Evolutionary conservation across 106 monocot species (phyloP), one percentile per base, ranked within the genome.

Genomic region (Hemerocallis citrina): DNA sequence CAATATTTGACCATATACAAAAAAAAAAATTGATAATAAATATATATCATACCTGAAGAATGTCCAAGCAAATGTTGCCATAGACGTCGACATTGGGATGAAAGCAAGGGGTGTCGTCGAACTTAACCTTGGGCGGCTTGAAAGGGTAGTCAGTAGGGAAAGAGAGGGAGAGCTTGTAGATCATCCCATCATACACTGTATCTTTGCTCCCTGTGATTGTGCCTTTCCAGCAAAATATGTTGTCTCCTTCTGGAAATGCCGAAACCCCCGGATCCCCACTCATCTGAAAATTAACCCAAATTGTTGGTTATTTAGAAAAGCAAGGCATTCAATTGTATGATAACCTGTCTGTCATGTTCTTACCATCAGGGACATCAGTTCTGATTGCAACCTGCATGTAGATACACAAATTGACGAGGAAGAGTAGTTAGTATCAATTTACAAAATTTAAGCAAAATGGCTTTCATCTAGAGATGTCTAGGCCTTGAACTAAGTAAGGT

Each of bases 191-290:
- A 52, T 91, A 96, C 4, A 77, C 96, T 12, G 96, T 96, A 32
- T 83, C 96, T 33, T 76, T 91, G 71, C 86, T 79, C 2, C 96
- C 96, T 21, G 68, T 82, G 51, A 96, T 96, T 1, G 96, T 96
- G 15, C 96, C 96, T 66, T 81, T 84, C 96, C 96, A 96, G 48
- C 62, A 64, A 27, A 96, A 79, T 16, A 96, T 96, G 78, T 95
- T 90, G 57, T 95, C 95, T n/a, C 90, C 95, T 31, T 96, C 96
- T 1, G 96, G 91, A 55, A 96, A 96, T 4, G 90, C 96, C 21
- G 96, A 96, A 14, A 96, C 59, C 28, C 90, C 90, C 22, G 96
- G 96, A 73, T 91, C 96, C 0, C 96, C 96, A 28, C 76, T 67
- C 96, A 96, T 96, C 96, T 93, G 63, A 57, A 15, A 33, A 33